Percentiles rank a stretch among this genome's conserved stretches.
phyloP scores from a whole-genome alignment of 1,284 basidiomycete genomes.

The Puccinia horiana region DNA sequence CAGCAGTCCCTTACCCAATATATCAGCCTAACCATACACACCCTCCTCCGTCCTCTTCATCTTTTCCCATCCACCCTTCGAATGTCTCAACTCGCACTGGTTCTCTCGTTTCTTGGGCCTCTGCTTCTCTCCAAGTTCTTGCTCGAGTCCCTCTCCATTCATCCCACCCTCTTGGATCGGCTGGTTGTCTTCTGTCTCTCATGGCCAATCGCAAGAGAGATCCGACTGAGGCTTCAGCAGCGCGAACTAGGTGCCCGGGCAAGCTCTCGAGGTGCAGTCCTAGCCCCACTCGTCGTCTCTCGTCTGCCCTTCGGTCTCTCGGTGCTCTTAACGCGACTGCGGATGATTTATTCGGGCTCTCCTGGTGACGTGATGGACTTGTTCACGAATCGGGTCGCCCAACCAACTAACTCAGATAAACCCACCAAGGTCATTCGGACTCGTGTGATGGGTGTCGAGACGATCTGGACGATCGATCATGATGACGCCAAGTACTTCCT shows the following conservation, averaged over 20 bases:
- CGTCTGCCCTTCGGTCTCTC: slow-evolving; percentile 46
- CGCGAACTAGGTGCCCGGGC: slow-evolving; percentile 10
- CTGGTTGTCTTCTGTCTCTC: slow-evolving; percentile 28
- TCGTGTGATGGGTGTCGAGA: slow-evolving; percentile 11
- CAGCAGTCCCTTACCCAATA: neutral
- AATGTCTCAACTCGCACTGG: slow-evolving; percentile 17
- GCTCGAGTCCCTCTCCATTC: neutral
- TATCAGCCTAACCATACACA: neutral
- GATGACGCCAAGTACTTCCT: slow-evolving; percentile 40
- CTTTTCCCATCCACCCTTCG: neutral
- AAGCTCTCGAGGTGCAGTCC: neutral
- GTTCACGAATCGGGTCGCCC: neutral
- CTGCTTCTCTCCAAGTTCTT: slow-evolving; percentile 18
- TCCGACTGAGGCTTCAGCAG: slow-evolving; percentile 24
- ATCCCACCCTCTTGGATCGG: slow-evolving; percentile 27
- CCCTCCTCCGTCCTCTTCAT: neutral
- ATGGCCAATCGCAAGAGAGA: slow-evolving; percentile 17
- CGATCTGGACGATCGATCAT: slow-evolving; percentile 31
- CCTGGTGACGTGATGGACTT: slow-evolving; percentile 21
- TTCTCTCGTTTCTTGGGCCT: slow-evolving; percentile 8
- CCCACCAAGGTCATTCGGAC: slow-evolving; percentile 37
- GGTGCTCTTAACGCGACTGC: slow-evolving; percentile 14
- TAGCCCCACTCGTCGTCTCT: slow-evolving; percentile 34
- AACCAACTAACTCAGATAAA: neutral
- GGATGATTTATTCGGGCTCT: slow-evolving; percentile 23